Evolutionary conservation across 345 rosid species (phyloP).

Genomic region (Chamaenerion angustifolium): DNA sequence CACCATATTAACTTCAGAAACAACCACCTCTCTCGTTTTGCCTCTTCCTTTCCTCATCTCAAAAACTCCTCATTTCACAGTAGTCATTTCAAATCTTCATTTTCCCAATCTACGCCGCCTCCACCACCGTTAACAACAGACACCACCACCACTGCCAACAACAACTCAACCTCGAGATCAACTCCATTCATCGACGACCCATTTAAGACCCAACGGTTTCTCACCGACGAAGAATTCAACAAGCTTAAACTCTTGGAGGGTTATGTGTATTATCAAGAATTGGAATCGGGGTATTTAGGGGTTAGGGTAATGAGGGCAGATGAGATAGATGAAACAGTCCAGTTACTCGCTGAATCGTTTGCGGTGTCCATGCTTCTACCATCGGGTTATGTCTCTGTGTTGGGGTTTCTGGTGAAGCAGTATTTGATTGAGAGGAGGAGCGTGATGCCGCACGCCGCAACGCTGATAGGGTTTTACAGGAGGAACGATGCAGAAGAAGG

Average conservation of each 20-base stretch:
- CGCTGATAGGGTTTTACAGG: constrained; percentile 55
- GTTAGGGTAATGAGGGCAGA: constrained; percentile 61
- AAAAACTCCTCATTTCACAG: constrained; percentile 12
- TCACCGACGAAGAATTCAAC: constrained; percentile 60
- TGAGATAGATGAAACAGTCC: constrained; percentile 62
- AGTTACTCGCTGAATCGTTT: constrained; percentile 65
- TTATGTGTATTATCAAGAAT: constrained; percentile 37
- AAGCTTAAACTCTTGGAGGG: constrained; percentile 50
- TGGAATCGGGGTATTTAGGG: constrained; percentile 47
- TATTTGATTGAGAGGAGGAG: constrained; percentile 66
- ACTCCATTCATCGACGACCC: constrained; percentile 46
- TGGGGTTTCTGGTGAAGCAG: constrained; percentile 70
- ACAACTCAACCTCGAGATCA: neutral
- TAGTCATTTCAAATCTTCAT: constrained; percentile 19
- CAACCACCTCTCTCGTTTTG: constrained; percentile 7
- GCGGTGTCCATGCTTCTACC: constrained; percentile 75
- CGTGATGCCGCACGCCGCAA: constrained; percentile 66
- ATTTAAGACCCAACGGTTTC: constrained; percentile 36
- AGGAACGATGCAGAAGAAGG: constrained; percentile 25
- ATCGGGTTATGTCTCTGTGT: constrained; percentile 40
- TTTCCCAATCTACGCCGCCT: constrained; percentile 22
- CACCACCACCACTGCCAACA: constrained; percentile 13
- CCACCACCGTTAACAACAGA: constrained; percentile 18
- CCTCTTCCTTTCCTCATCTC: constrained; percentile 14
- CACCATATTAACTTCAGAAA: constrained; percentile 3